phyloP scores from a whole-genome alignment of 495 filamentous ascomycete species.

The Penicillium lividum region DNA sequence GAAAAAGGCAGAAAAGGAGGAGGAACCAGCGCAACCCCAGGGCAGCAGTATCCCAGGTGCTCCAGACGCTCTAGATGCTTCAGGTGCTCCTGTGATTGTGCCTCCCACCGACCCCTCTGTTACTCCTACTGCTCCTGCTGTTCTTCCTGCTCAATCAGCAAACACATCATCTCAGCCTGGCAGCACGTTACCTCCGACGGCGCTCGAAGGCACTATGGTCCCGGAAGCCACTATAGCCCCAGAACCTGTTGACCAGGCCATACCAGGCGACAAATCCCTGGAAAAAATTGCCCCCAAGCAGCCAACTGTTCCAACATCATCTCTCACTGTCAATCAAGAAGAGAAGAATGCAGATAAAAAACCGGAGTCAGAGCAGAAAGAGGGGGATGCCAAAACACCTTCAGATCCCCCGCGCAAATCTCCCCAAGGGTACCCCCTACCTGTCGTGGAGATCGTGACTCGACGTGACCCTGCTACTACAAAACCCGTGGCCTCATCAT shows the following conservation, averaged over 20 bases:
- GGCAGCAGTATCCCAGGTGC: background rate
- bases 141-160: background rate
- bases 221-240: background rate
- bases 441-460: conserved; percentile 18
- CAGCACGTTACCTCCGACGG: background rate
- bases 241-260: background rate
- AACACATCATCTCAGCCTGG: conserved; percentile 3
- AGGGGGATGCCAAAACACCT: background rate
- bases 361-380: background rate
- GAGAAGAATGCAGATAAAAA: background rate
- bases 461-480: background rate
- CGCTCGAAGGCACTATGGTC: background rate
- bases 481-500: background rate
- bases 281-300: background rate
- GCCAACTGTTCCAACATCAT: background rate
- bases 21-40: conserved; percentile 4
- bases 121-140: background rate
- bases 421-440: background rate
- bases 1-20: conserved; percentile 26
- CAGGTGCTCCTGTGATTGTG: background rate
- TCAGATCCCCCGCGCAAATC: background rate
- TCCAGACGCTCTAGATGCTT: too few species aligned
- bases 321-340: background rate
- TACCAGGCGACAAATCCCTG: background rate
- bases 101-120: background rate